Evolutionary conservation across 805 yeast species (phyloP).

Genomic region (Tetrapisispora iriomotensis): DNA sequence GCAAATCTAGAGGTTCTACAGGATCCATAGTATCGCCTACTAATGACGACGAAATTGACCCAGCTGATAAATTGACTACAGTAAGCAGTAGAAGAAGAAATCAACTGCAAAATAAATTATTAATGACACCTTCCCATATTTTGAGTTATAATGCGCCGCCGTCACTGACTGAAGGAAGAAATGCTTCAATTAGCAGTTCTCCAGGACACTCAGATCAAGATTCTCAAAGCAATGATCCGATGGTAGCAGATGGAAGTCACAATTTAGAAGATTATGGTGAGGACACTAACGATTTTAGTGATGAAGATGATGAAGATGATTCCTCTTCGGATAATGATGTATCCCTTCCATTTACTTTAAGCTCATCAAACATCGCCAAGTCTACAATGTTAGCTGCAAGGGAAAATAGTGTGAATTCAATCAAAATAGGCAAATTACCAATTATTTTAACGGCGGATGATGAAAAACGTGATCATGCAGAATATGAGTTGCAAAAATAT

Average conservation of each 20-base stretch:
- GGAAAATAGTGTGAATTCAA: slow-evolving; percentile 1
- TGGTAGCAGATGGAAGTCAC: background rate
- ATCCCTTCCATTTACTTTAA: slow-evolving; percentile 1
- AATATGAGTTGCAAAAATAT: slow-evolving; percentile 30
- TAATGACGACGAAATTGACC: background rate
- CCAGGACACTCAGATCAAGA: background rate
- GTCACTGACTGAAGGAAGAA: background rate
- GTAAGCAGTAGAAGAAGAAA: slow-evolving; percentile 2
- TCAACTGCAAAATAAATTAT: slow-evolving; percentile 3
- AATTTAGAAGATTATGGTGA: slow-evolving; percentile 1
- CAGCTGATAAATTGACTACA: background rate
- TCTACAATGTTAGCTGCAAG: slow-evolving; percentile 1
- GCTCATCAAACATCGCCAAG: slow-evolving; percentile 1
- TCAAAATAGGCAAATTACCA: background rate
- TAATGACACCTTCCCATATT: slow-evolving; percentile 5
- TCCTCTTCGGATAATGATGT: background rate
- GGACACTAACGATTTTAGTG: background rate
- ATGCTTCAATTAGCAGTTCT: background rate
- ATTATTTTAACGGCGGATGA: slow-evolving; percentile 9
- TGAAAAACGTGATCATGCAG: slow-evolving; percentile 30
- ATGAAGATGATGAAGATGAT: background rate
- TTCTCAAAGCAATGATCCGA: too few species aligned
- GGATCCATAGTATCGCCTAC: too few species aligned
- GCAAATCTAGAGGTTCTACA: background rate
- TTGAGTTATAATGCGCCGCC: background rate